phyloP scores from a whole-genome alignment of 2,329 filamentous ascomycete species.

The Stachybotrys chartarum region DNA sequence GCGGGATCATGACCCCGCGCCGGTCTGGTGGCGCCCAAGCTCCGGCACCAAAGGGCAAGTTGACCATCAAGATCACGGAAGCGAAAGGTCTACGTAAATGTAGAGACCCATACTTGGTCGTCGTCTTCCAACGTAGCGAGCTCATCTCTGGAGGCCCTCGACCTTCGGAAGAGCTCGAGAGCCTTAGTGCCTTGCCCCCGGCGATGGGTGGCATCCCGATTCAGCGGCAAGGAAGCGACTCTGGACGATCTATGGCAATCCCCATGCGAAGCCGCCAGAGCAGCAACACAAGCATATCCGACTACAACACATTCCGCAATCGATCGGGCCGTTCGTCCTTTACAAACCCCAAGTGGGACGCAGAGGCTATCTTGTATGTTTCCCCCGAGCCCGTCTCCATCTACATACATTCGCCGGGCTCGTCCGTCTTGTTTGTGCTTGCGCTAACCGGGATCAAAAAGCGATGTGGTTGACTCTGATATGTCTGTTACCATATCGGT shows the following conservation, averaged over 20 bases:
- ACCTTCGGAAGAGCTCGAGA: conserved; percentile 53
- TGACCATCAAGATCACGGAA: conserved; percentile 83
- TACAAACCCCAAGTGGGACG: conserved; percentile 90
- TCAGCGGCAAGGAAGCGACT: conserved; percentile 69
- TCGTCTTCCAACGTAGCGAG: conserved; percentile 93
- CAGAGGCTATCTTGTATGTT: conserved; percentile 86
- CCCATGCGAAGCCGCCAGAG: conserved; percentile 96
- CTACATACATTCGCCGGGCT: not conserved
- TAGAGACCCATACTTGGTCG: conserved; percentile 89
- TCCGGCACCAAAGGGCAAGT: conserved; percentile 72
- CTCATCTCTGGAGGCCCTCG: conserved; percentile 85
- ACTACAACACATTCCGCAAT: conserved; percentile 54
- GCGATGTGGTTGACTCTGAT: conserved; percentile 88
- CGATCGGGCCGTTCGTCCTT: conserved; percentile 50
- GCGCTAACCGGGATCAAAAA: conserved; percentile 29
- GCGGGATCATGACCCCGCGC: conserved; percentile 46
- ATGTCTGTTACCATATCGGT: conserved; percentile 89
- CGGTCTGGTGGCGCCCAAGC: conserved; percentile 51
- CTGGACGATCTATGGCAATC: conserved; percentile 78
- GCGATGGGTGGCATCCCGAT: conserved; percentile 50
- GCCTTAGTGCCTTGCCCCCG: conserved; percentile 37
- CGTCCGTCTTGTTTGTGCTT: not conserved
- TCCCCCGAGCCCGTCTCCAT: not conserved
- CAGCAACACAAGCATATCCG: conserved; percentile 80
- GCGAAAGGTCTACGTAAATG: conserved; percentile 75